These are phyloP conservation scores for Xylaria palmicola DNA, from an alignment of 495 filamentous ascomycete species.

Conservation along the genomic window DNA sequence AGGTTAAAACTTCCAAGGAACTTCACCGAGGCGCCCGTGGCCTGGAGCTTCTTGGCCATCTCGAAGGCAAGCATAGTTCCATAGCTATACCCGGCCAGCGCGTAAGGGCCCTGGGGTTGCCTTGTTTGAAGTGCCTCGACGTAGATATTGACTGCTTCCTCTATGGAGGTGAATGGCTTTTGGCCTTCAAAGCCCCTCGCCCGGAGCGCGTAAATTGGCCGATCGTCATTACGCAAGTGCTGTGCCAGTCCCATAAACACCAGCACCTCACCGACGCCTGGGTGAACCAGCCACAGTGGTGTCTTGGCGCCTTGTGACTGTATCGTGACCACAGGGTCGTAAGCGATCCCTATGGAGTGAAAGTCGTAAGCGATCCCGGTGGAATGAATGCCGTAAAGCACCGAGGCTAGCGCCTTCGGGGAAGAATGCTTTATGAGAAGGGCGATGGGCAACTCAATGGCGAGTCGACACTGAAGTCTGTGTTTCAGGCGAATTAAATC, in stretches of 20 bases:
- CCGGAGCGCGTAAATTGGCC: conserved; percentile 55
- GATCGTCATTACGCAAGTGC: conserved; percentile 32
- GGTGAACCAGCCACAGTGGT: conserved; percentile 58
- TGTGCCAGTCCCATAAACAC: conserved; percentile 54
- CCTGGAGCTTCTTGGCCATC: conserved; percentile 46
- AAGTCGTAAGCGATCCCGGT: no score
- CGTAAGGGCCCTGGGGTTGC: conserved; percentile 57
- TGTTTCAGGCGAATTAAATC: conserved; percentile 39
- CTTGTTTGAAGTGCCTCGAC: conserved; percentile 38
- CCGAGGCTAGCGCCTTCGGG: neutral
- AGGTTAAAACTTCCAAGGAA: conserved; percentile 43
- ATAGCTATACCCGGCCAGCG: conserved; percentile 56
- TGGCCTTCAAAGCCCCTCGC: conserved; percentile 53
- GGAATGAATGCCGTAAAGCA: neutral
- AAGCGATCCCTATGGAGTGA: conserved; percentile 20
- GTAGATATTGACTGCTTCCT: conserved; percentile 42
- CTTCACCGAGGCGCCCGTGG: conserved; percentile 25
- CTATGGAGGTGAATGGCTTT: conserved; percentile 33
- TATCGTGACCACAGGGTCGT: conserved; percentile 48
- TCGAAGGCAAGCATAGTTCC: conserved; percentile 58
- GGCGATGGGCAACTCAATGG: conserved; percentile 37
- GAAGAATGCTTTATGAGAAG: neutral
- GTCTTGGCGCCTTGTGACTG: conserved; percentile 38
- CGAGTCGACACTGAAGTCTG: conserved; percentile 19
- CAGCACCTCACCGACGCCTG: conserved; percentile 53